phyloP scores from a whole-genome alignment of 257 asterid species.

The Avicennia marina region DNA sequence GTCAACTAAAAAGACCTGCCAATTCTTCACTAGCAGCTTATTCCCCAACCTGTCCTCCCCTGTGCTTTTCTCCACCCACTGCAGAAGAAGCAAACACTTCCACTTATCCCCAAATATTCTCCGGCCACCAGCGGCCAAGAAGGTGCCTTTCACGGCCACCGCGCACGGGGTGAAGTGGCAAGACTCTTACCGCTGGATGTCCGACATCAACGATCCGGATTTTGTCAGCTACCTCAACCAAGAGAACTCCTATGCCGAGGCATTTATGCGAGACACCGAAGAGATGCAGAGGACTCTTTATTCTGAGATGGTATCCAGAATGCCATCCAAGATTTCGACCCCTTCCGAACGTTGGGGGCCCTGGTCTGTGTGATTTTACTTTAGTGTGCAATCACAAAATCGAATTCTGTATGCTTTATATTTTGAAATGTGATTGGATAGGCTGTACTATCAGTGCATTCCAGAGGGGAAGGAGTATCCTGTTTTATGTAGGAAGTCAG shows the following conservation, averaged over 20 bases:
- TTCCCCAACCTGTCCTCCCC: slow-evolving; percentile 22
- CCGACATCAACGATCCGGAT: slow-evolving; percentile 68
- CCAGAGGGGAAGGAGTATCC: slow-evolving; percentile 97
- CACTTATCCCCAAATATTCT: slow-evolving; percentile 14
- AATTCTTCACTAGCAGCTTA: slow-evolving; percentile 17
- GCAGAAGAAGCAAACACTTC: slow-evolving; percentile 27
- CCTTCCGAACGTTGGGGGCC: slow-evolving; percentile 90
- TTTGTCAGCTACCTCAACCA: slow-evolving; percentile 52
- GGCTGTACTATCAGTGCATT: slow-evolving; percentile 82
- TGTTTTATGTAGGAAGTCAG: slow-evolving; percentile 62
- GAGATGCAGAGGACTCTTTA: slow-evolving; percentile 49
- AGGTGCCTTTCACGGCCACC: slow-evolving; percentile 54
- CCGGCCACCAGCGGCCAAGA: slow-evolving; percentile 61
- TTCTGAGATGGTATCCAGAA: slow-evolving; percentile 69
- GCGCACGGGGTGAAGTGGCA: slow-evolving; percentile 61
- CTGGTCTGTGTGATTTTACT: slow-evolving; percentile 51
- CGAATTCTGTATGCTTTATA: background rate
- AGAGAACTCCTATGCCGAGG: slow-evolving; percentile 71
- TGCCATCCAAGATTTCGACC: slow-evolving; percentile 66
- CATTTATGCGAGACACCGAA: slow-evolving; percentile 65
- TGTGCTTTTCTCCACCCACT: slow-evolving; percentile 45
- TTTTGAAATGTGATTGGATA: slow-evolving; percentile 23
- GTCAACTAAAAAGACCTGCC: slow-evolving; percentile 20
- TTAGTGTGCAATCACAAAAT: background rate
- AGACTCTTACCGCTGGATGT: slow-evolving; percentile 94